Conservation (phyloP, 495 filamentous ascomycete genomes). For the Recurvomyces mirabilis region DNA sequence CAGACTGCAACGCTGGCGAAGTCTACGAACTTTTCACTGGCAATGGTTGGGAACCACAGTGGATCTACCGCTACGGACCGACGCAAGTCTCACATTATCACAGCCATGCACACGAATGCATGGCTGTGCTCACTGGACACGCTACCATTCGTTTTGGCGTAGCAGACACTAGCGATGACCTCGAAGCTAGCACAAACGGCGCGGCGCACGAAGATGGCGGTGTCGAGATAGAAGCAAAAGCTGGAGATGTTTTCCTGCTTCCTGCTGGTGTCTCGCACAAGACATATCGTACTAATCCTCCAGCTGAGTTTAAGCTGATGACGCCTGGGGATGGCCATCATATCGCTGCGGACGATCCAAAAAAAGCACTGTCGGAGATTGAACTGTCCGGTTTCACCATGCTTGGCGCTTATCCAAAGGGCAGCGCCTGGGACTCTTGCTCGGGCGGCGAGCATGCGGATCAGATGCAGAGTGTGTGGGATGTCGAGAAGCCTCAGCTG, state of each 20-base stretch:
- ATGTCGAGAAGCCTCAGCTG: conserved; percentile 19
- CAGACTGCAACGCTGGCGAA: conserved; percentile 5
- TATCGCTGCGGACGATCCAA: conserved; percentile 11
- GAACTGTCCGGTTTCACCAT: conserved; percentile 24
- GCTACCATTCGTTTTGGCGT: conserved; percentile 32
- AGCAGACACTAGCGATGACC: conserved; percentile 26
- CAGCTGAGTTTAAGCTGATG: conserved; percentile 19
- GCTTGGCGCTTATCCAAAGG: conserved; percentile 25
- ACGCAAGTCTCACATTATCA: conserved; percentile 33
- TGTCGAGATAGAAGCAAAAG: conserved; percentile 23
- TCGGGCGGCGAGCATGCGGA: conserved; percentile 22
- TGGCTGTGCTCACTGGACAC: conserved; percentile 30
- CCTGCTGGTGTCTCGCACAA: conserved; percentile 33
- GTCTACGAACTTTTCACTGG: conserved; percentile 27
- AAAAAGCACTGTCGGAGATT: conserved; percentile 6
- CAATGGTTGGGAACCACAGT: conserved; percentile 31
- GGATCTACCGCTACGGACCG: conserved; percentile 31
- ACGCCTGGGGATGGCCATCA: conserved; percentile 25
- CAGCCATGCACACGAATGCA: conserved; percentile 32
- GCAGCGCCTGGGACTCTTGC: conserved; percentile 22
- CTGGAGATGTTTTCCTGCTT: conserved; percentile 32
- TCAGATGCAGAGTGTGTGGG: conserved; percentile 18
- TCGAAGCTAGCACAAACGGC: conserved; percentile 24
- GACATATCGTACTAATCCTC: conserved; percentile 24
- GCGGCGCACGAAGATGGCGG: conserved; percentile 21